Percentiles rank a stretch among this genome's conserved stretches.
These are phyloP conservation scores for Alternaria consortialis DNA, from an alignment of 2,329 filamentous ascomycete genomes.

Conservation along the genomic window DNA sequence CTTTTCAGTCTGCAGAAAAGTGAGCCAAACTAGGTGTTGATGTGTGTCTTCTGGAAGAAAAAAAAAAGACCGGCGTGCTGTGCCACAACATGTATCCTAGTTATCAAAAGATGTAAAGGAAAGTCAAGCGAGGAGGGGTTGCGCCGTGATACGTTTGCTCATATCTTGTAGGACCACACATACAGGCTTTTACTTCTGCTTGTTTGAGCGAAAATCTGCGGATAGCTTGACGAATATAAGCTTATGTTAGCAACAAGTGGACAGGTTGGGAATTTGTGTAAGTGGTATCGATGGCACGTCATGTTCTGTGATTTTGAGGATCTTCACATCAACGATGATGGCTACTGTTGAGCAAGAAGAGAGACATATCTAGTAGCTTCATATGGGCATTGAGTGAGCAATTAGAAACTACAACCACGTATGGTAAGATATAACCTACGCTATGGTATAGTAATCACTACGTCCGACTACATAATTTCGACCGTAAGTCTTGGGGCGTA, in stretches of 20 bases:
- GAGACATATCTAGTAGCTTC: too few relatives aligned
- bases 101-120: neutral
- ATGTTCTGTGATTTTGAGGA: too few relatives aligned
- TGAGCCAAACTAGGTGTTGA: neutral
- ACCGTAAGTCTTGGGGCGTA: neutral
- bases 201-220: too few relatives aligned
- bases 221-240: too few relatives aligned
- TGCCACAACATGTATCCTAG: neutral
- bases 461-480: neutral
- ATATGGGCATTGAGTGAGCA: too few relatives aligned
- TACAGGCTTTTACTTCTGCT: too few relatives aligned
- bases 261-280: neutral
- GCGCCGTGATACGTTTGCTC: neutral
- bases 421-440: neutral
- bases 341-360: too few relatives aligned
- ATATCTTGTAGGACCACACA: too few relatives aligned
- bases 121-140: neutral
- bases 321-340: too few relatives aligned
- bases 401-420: neutral
- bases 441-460: neutral
- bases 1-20: neutral
- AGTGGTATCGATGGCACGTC: neutral
- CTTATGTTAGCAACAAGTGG: too few relatives aligned
- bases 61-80: neutral
- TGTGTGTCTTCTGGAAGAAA: neutral